Percentiles rank a stretch among this genome's conserved stretches.
Conservation (phyloP, 805 yeast species). For the Metschnikowia cerradonensis region DNA sequence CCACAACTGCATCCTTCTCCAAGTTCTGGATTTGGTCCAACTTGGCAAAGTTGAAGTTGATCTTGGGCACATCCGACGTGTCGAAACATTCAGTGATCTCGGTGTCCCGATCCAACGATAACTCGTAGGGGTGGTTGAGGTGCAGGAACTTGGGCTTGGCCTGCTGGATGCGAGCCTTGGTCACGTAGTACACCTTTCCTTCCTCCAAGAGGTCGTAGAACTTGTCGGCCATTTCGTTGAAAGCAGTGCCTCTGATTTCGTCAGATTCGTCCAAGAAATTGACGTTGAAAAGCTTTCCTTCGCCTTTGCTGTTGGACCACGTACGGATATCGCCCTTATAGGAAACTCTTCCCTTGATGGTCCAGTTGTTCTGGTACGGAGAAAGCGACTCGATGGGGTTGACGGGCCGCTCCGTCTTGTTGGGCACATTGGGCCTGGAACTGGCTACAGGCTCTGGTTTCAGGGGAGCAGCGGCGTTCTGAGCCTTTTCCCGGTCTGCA, state of each 20-base stretch:
- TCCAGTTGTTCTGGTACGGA: constrained; percentile 89
- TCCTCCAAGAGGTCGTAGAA: constrained; percentile 75
- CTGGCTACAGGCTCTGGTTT: constrained; percentile 12
- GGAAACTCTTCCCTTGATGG: constrained; percentile 88
- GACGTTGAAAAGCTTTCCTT: constrained; percentile 85
- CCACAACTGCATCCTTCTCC: constrained; percentile 71
- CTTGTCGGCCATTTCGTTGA: constrained; percentile 80
- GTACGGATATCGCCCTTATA: constrained; percentile 83
- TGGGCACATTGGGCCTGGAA: constrained; percentile 2
- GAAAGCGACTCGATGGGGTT: constrained; percentile 83
- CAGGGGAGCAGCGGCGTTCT: not conserved
- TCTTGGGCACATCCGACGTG: constrained; percentile 65
- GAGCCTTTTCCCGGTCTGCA: not conserved
- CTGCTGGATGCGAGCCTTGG: constrained; percentile 74
- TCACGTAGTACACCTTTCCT: constrained; percentile 82
- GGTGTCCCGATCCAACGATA: constrained; percentile 76
- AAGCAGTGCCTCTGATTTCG: constrained; percentile 93
- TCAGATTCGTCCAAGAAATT: constrained; percentile 91
- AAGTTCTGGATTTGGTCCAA: constrained; percentile 61
- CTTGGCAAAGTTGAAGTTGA: constrained; percentile 71
- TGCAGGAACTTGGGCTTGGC: constrained; percentile 85
- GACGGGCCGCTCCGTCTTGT: constrained; percentile 25
- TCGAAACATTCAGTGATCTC: constrained; percentile 64
- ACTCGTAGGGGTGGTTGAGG: constrained; percentile 84
- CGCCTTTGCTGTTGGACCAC: constrained; percentile 83